Evolutionary conservation across 768 basidiomycete genomes (phyloP).

Genomic region (Lepiota brunneoincarnata): DNA sequence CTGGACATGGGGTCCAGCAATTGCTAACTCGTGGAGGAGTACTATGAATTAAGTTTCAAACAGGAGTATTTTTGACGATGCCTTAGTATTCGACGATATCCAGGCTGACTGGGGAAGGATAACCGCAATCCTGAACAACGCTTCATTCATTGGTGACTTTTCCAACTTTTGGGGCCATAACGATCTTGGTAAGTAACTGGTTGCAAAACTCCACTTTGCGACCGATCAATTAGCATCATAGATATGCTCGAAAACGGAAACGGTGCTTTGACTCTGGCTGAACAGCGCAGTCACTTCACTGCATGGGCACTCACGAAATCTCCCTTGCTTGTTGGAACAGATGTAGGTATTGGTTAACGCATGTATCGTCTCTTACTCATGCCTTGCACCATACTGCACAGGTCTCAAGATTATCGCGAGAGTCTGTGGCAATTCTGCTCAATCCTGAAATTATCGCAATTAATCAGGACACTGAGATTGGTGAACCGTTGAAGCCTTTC

Average conservation of each 20-base stretch:
- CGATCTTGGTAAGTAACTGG: slow-evolving; percentile 37
- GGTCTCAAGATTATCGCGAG: slow-evolving; percentile 24
- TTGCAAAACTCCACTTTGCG: not conserved
- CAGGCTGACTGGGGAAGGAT: slow-evolving; percentile 22
- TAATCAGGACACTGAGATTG: slow-evolving; percentile 49
- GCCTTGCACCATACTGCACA: slow-evolving; percentile 2
- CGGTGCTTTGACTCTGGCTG: slow-evolving; percentile 44
- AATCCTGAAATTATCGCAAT: slow-evolving; percentile 56
- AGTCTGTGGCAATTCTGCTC: slow-evolving; percentile 41
- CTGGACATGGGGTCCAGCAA: slow-evolving; percentile 21
- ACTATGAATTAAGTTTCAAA: not conserved
- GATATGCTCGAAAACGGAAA: slow-evolving; percentile 42
- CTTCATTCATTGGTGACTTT: slow-evolving; percentile 24
- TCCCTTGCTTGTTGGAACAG: slow-evolving; percentile 48
- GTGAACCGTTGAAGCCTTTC: slow-evolving; percentile 50
- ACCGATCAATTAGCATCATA: not conserved
- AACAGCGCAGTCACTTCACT: slow-evolving; percentile 52
- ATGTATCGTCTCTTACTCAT: not conserved
- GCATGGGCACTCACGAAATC: slow-evolving; percentile 57
- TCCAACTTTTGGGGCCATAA: slow-evolving; percentile 47
- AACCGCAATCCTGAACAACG: slow-evolving; percentile 22
- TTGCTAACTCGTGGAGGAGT: slow-evolving; percentile 25
- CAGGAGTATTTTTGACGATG: not conserved
- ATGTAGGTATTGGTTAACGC: slow-evolving; percentile 26
- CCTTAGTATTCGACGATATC: slow-evolving; percentile 22